Base-by-base conservation (phyloP, 192 early-diverging fungal species). In the Rhizoclosmatium sp. region DNA sequence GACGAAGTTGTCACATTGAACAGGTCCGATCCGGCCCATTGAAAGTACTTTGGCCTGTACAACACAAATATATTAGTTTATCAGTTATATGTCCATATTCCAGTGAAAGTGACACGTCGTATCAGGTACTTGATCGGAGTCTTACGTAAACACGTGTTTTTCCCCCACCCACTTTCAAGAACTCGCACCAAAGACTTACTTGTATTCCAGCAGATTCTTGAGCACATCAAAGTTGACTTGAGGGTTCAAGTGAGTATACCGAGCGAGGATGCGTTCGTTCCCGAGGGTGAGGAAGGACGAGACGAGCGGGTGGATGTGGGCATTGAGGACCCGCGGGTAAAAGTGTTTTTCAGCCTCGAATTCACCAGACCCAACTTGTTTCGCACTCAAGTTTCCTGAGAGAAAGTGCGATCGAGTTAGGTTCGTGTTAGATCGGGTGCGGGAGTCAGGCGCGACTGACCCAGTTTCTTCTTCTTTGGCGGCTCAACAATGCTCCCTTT, bases 11-110 rank as follows among this genome's bases (percentile, higher is more conserved):
- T 94, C 94, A 85, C 75, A 67, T 76, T 76, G 64, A 96, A 95
- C 48, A 96, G 83, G 86, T 96, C 95, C 2, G 92, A 94, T 82
- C 92, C 95, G 64, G 93, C 95, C 95, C 95, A 95, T 64, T 91
- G 90, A 78, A 96, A 95, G 76, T 93, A 90, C 66, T 91, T 92
- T 46, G 95, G 94, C 61, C 72, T 76, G 73, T 47, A 54, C 5
- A 54, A 12, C 16, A 54, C 9, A 54, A 54, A 54, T 14, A 54
- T 7, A 54, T 54, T 16, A 54, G 16, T 0, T 54, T 12, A 16
- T 0, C 9, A 7, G 16, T 16, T 54, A 54, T 12, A 54, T 16
- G 16, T 12, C 5, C 5, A 54, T 54, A 12, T 54, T 54, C 51
- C 16, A 12, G 51, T 7, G 16, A 7, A 54, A 54, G 51, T 7